Evolutionary conservation across 2,329 filamentous ascomycete species (phyloP).

Genomic region (Microdochium trichocladiopsis): DNA sequence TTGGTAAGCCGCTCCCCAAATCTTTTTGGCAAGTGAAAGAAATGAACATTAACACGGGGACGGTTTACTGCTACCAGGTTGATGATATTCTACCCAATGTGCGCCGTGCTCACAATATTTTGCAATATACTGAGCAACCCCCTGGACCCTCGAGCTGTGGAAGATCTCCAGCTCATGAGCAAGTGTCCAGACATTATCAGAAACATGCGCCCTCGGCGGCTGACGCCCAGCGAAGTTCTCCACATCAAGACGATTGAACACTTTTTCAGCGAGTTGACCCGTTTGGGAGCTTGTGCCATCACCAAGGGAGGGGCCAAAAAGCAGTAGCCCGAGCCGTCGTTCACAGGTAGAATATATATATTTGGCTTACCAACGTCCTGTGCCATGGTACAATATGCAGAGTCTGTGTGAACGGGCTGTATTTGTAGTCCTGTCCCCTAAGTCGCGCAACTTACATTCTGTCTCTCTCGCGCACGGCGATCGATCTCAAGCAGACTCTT

Average conservation of each 20-base stretch:
- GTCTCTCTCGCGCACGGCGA: too few species aligned
- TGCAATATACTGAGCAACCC: constrained; percentile 46
- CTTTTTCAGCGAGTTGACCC: constrained; percentile 28
- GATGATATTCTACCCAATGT: constrained; percentile 49
- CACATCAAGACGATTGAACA: constrained; percentile 29
- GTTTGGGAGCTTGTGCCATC: constrained; percentile 28
- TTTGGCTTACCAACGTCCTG: too few species aligned
- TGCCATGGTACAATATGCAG: too few species aligned
- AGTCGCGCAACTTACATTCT: too few species aligned
- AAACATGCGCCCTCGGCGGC: constrained; percentile 21
- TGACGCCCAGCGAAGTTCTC: constrained; percentile 26
- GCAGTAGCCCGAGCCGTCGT: too few species aligned
- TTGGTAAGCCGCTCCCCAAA: constrained; percentile 27
- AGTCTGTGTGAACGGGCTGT: too few species aligned
- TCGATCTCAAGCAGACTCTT: too few species aligned
- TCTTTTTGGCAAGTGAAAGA: too few species aligned
- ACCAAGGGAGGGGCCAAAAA: constrained; percentile 22
- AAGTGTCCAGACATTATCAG: constrained; percentile 34
- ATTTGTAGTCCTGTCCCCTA: too few species aligned
- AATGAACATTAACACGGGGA: too few species aligned
- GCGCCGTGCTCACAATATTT: constrained; percentile 46
- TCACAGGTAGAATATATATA: too few species aligned
- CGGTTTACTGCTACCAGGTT: constrained; percentile 29
- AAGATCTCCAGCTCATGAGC: constrained; percentile 38
- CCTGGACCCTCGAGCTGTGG: constrained; percentile 27